Evolutionary conservation across 2,329 filamentous ascomycete genomes (phyloP).

Genomic region (Aspergillus fructus): DNA sequence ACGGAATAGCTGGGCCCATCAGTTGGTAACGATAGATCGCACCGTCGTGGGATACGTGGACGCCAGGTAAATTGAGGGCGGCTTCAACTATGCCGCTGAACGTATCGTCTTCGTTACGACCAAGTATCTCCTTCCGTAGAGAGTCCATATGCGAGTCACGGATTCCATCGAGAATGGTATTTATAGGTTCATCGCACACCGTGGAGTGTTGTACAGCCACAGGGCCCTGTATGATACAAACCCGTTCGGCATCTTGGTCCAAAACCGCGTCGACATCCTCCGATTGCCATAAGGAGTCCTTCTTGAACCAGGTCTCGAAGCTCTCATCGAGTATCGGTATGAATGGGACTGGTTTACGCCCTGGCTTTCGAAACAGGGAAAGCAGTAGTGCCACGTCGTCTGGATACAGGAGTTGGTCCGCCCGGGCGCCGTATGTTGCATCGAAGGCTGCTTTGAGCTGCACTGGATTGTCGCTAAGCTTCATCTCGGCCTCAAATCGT

Average conservation of each 20-base stretch:
- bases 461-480: neutral
- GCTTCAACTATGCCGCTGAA: neutral
- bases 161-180: neutral
- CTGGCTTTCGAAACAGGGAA: neutral
- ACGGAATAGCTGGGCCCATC: neutral
- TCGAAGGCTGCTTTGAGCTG: neutral
- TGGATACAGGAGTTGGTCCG: neutral
- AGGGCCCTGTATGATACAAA: constrained; percentile 7
- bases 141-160: neutral
- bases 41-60: neutral
- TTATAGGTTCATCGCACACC: neutral
- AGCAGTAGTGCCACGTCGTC: neutral
- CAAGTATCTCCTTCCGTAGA: fast-evolving
- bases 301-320: constrained; percentile 12
- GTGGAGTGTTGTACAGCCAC: neutral
- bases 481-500: neutral
- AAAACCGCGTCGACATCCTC: constrained; percentile 1
- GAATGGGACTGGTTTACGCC: constrained; percentile 5
- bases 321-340: neutral
- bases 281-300: constrained; percentile 11
- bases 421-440: neutral
- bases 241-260: neutral
- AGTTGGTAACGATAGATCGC: neutral
- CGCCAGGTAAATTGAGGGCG: neutral
- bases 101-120: neutral